Conservation (phyloP, 2,329 filamentous ascomycete genomes). For the Alternaria arbusti region DNA sequence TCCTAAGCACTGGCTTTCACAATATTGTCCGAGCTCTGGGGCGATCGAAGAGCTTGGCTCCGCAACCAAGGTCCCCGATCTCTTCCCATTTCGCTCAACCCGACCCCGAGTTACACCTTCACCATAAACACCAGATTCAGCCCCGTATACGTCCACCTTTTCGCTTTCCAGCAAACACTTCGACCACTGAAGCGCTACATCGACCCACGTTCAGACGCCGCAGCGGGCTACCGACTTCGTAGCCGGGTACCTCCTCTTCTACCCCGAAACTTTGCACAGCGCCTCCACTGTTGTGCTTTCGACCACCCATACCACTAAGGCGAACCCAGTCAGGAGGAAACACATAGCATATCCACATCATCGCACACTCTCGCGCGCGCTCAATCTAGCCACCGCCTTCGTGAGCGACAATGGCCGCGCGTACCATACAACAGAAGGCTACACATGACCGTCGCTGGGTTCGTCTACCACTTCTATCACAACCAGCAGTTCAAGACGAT, state of each 20-base stretch:
- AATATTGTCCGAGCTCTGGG: conserved; percentile 43
- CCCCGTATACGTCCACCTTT: background rate
- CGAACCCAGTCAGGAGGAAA: background rate
- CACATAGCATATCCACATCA: background rate
- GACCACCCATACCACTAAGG: background rate
- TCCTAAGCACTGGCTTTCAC: conserved; percentile 52
- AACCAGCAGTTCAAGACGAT: background rate
- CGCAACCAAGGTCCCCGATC: conserved; percentile 25
- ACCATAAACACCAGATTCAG: background rate
- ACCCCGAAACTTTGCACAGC: background rate
- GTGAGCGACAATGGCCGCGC: background rate
- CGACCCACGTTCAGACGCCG: background rate
- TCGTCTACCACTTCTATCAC: background rate
- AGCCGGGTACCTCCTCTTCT: background rate
- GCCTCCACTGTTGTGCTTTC: background rate
- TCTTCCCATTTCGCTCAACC: background rate
- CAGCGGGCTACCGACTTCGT: background rate
- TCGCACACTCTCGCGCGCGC: background rate
- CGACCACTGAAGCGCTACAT: background rate
- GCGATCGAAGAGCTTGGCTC: conserved; percentile 26
- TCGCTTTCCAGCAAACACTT: background rate
- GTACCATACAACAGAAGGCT: background rate
- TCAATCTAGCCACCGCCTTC: background rate
- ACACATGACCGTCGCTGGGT: background rate
- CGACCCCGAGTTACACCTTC: background rate